A percentile compares a stretch with the other conserved stretches of the same genome.
Evolutionary conservation across 345 rosid genomes (phyloP).

Genomic region (Alliaria petiolata): DNA sequence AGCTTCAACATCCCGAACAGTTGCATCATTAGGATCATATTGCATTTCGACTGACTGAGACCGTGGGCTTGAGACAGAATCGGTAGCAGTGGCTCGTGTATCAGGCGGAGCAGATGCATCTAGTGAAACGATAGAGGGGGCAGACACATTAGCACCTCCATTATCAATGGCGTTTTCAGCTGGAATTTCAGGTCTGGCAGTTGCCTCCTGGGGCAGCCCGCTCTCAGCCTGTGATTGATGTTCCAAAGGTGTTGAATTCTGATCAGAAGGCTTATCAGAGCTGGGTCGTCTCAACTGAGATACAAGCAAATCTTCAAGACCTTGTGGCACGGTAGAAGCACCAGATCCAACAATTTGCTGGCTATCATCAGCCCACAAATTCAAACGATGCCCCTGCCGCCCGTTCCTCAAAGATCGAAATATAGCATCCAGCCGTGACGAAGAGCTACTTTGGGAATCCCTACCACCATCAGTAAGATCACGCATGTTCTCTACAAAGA

Average conservation of each 20-base stretch:
- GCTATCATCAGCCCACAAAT: constrained; percentile 88
- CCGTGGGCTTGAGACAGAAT: constrained; percentile 40
- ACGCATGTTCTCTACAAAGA: constrained; percentile 44
- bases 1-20: constrained; percentile 87
- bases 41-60: constrained; percentile 84
- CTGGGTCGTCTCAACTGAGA: constrained; percentile 77
- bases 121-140: constrained; percentile 40
- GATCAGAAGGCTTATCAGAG: constrained; percentile 62
- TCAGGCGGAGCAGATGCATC: constrained; percentile 48
- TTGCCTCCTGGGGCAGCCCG: constrained; percentile 43
- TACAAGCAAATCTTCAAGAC: constrained; percentile 89
- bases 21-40: constrained; percentile 78
- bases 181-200: constrained; percentile 40
- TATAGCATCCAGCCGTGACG: constrained; percentile 65
- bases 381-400: constrained; percentile 81
- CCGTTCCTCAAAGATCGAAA: constrained; percentile 88
- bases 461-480: constrained; percentile 51
- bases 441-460: constrained; percentile 41
- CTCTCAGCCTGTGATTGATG: constrained; percentile 46
- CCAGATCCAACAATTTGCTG: constrained; percentile 72
- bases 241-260: constrained; percentile 40
- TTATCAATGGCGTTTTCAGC: constrained; percentile 46
- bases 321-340: constrained; percentile 71
- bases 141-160: constrained; percentile 41
- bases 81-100: constrained; percentile 41